Evolutionary conservation across 495 filamentous ascomycete species (phyloP).

Genomic region (Daldinia childiae): DNA sequence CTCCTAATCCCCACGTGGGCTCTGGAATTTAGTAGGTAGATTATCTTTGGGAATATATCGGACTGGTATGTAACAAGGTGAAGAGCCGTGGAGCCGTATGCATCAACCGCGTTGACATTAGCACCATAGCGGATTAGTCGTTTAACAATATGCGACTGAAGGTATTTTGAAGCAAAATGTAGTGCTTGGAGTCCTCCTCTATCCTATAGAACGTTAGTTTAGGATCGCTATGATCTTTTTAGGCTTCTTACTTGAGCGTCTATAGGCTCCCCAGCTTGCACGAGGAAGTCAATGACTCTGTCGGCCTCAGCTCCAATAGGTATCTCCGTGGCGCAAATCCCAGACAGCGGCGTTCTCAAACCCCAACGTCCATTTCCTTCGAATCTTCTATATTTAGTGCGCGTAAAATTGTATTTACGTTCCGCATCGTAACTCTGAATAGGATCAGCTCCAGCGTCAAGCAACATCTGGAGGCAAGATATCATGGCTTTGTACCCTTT

Average conservation of each 20-base stretch:
- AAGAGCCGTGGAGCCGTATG: neutral
- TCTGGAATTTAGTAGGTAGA: no score
- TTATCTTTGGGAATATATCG: no score
- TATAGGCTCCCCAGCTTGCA: neutral
- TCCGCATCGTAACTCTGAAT: neutral
- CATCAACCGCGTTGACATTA: neutral
- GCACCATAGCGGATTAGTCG: neutral
- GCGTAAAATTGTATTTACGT: neutral
- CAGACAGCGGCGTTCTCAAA: neutral
- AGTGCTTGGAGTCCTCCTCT: neutral
- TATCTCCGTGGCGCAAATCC: neutral
- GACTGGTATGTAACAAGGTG: no score
- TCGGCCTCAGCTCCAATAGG: neutral
- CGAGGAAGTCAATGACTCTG: neutral
- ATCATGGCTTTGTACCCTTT: neutral
- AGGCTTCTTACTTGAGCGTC: neutral
- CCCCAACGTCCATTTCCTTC: neutral
- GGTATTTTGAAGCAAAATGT: neutral
- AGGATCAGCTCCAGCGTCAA: neutral
- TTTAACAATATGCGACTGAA: neutral
- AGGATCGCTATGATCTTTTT: neutral
- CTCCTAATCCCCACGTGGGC: no score
- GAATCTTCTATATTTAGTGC: neutral
- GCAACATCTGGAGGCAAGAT: neutral
- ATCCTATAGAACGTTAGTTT: neutral